Conservation (phyloP, 2,329 filamentous ascomycete genomes). For the Beauveria varroae region DNA sequence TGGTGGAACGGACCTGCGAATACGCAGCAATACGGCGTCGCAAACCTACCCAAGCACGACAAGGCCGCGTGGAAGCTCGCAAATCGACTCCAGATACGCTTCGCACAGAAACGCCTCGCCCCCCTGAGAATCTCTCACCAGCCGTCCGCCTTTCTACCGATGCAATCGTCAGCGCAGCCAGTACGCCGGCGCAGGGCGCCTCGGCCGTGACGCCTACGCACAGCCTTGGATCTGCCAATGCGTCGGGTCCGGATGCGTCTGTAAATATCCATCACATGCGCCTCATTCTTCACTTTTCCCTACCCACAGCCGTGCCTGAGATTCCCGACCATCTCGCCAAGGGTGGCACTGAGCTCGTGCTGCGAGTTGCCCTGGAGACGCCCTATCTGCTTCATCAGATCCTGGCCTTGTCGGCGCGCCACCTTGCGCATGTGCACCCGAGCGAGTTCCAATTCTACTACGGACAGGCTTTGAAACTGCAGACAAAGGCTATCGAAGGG, state of each 20-base stretch:
- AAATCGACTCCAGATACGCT: background rate
- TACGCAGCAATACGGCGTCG: conserved; percentile 1
- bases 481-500: background rate
- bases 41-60: background rate
- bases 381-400: conserved; percentile 4
- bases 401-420: background rate
- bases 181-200: background rate
- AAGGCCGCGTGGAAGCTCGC: background rate
- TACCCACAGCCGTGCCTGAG: background rate
- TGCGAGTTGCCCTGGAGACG: background rate
- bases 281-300: background rate
- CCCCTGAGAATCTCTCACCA: background rate
- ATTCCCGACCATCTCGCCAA: background rate
- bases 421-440: background rate
- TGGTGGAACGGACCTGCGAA: conserved; percentile 5
- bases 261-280: background rate
- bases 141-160: background rate
- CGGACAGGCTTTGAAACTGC: background rate
- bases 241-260: background rate
- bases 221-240: background rate
- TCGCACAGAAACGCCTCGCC: background rate
- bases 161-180: background rate
- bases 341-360: background rate
- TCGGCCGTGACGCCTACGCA: background rate
- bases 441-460: background rate